Base-by-base conservation (phyloP, 2,329 filamentous ascomycete species). In the Westerdykella sp. region DNA sequence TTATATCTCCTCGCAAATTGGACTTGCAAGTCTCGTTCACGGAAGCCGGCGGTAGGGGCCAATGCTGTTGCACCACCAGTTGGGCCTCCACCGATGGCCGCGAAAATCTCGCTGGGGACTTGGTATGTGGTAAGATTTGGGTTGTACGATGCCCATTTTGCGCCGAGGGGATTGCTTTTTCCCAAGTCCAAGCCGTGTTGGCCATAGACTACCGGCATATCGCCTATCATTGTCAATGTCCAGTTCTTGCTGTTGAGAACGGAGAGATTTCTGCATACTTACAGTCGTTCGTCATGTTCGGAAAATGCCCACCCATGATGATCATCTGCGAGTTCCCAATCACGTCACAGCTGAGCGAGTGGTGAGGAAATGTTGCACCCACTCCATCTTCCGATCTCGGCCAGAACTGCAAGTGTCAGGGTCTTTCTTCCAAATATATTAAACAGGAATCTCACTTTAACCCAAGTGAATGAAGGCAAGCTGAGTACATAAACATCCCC, bases 401-500 rank as follows among this genome's bases (percentile, higher is more conserved):
- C 41, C 40, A 53, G 34, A 47, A 53, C 44, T 53, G 28, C 6
- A 5, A 15, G n/a, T 22, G 22, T 39, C 5, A 44, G 37, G 30
- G 25, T 23, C 7, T 10, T 28, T 28, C 4, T 28, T 2, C 2
- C 9, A n/a, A 35, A 12, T 35, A 3, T 38, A 14, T 70, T 72
- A 41, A 70, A 73, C 55, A 14, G 9, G 21, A 18, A 35, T 31
- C 43, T 42, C 32, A 50, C 50, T 50, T 75, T 76, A 45, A 79
- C 75, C 79, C 79, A 83, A 7, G 68, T 75, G 58, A 83, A 83
- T 7, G 75, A 74, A 1, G 79, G 80, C 10, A 83, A 67, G 16
- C 72, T 73, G 13, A 83, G 67, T 36, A 81, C 74, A 53, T 79
- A 82, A 43, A 80, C 70, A 61, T 83, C 79, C 51, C 79, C 75